Evolutionary conservation across 306 rosid genomes (phyloP), one percentile per base, ranked within the genome.

Genomic region (Mimosa bimucronata): DNA sequence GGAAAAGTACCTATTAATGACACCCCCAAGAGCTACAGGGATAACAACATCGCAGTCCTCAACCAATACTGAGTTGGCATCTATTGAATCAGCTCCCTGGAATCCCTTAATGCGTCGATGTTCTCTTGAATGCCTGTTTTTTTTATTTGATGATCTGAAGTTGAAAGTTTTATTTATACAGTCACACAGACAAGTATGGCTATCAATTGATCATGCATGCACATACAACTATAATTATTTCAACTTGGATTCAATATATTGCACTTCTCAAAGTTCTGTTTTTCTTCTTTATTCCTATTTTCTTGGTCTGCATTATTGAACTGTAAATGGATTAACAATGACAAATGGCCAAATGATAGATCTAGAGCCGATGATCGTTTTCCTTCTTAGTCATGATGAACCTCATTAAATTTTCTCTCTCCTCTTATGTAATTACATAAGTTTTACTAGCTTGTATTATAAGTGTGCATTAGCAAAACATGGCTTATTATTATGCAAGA

Each of bases 1-100:
- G 18, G 66, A 78, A 79, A 79, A 82, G 53, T 38, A 91, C 97
- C 88, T 92, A 84, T 91, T 95, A 83, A 95, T 95, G 86, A 92
- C 98, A 66, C 98, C 98, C 46, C 98, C 98, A 26, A 95, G 97
- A 79, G 98, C 98, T 69, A 98, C 98, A 18, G 98, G 97, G 48
- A 92, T 81, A 76, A 94, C 92, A 81, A 94, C 89, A 83, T 92
- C 98, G 50, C 93, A 92, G 21, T 92, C 97, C 82, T 94, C 89
- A 78, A 87, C 86, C 83, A 94, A 88, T 46, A 90, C 86, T 38
- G 97, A 87, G 1, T 71, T 72, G 37, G 93, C 83, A 4, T 91
- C 92, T 55, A 88, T 88, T 44, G 87, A 29, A 83, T 94, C 92
- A 4, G 83, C 97, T 14, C 93, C 98, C 18, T 87, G 70, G 83